A percentile compares a stretch with the other conserved stretches of the same genome.
These are phyloP conservation scores for Boletus barrowsii DNA, from an alignment of 768 basidiomycete species.

Conservation along the genomic window DNA sequence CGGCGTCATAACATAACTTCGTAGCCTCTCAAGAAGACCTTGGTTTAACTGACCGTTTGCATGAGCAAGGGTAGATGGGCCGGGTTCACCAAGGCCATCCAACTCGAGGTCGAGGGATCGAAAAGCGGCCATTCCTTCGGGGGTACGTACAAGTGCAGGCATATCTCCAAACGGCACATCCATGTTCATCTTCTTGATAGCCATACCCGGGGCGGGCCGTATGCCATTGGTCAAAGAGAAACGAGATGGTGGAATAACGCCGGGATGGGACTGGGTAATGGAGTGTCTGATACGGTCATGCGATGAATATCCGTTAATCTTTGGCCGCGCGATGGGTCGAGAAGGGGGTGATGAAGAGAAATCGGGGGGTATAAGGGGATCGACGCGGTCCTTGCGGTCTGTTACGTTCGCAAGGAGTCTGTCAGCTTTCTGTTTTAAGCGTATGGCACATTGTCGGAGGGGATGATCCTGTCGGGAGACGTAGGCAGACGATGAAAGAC, in stretches of 20 bases:
- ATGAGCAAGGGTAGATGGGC: slow-evolving; percentile 32
- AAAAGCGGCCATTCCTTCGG: slow-evolving; percentile 72
- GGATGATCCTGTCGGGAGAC: slow-evolving; percentile 68
- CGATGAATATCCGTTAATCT: slow-evolving; percentile 39
- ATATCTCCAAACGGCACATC: slow-evolving; percentile 61
- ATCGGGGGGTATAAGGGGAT: slow-evolving; percentile 59
- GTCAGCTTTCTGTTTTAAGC: slow-evolving; percentile 82
- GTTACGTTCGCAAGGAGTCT: slow-evolving; percentile 84
- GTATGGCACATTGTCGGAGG: slow-evolving; percentile 74
- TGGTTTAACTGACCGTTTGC: slow-evolving; percentile 28
- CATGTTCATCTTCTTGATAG: slow-evolving; percentile 21
- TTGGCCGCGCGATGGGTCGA: slow-evolving; percentile 38
- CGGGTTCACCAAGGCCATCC: slow-evolving; percentile 35
- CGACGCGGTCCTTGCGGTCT: slow-evolving; percentile 78
- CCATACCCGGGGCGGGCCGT: slow-evolving; percentile 8
- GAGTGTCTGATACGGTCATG: slow-evolving; percentile 29
- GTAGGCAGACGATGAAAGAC: neutral
- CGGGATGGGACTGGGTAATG: slow-evolving; percentile 9
- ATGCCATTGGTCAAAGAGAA: slow-evolving; percentile 16
- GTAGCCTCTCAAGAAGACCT: slow-evolving; percentile 19
- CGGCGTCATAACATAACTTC: slow-evolving; percentile 11
- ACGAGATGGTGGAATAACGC: slow-evolving; percentile 4
- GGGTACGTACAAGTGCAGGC: slow-evolving; percentile 66
- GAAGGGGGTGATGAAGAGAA: slow-evolving; percentile 30
- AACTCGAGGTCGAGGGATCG: slow-evolving; percentile 55